Evolutionary conservation across 2,329 filamentous ascomycete genomes (phyloP).

Genomic region (Ceratocystis destructans): DNA sequence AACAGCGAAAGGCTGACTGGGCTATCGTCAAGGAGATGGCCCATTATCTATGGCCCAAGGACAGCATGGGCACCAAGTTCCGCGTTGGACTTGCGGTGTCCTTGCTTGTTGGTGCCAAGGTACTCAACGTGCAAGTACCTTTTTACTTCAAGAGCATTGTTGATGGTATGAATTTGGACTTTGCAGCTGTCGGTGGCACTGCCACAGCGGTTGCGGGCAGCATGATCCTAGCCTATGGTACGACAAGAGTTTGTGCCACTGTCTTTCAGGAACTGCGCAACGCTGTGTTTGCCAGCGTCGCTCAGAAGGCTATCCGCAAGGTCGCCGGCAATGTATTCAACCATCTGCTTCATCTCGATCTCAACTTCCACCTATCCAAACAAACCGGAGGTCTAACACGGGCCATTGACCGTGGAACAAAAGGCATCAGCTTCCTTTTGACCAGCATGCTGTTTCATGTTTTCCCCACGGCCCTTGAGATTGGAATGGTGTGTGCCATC

Average conservation of each 20-base stretch:
- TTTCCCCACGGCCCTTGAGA: conserved; percentile 83
- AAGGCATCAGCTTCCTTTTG: conserved; percentile 92
- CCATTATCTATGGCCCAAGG: conserved; percentile 89
- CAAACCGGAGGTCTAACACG: conserved; percentile 90
- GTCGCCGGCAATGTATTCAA: conserved; percentile 89
- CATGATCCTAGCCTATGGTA: conserved; percentile 87
- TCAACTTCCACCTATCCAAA: conserved; percentile 85
- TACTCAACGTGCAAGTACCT: conserved; percentile 92
- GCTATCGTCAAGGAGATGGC: conserved; percentile 98
- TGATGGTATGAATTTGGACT: conserved; percentile 94
- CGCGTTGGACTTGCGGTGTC: conserved; percentile 75
- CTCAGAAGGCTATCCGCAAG: conserved; percentile 85
- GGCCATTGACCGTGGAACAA: conserved; percentile 91
- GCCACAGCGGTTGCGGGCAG: conserved; percentile 78
- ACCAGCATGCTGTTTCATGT: conserved; percentile 99
- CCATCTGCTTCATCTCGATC: conserved; percentile 74
- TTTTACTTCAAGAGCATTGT: conserved; percentile 99
- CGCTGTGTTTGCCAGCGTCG: conserved; percentile 90
- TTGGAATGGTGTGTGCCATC: conserved; percentile 89
- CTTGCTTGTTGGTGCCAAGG: conserved; percentile 77
- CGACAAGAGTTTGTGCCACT: conserved; percentile 74
- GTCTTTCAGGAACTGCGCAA: conserved; percentile 89
- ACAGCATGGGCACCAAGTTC: conserved; percentile 56
- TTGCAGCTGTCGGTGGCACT: conserved; percentile 72
- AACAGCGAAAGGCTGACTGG: conserved; percentile 95